phyloP scores from a whole-genome alignment of 2,329 filamentous ascomycete species.

The Dendrostoma leiphaemia region DNA sequence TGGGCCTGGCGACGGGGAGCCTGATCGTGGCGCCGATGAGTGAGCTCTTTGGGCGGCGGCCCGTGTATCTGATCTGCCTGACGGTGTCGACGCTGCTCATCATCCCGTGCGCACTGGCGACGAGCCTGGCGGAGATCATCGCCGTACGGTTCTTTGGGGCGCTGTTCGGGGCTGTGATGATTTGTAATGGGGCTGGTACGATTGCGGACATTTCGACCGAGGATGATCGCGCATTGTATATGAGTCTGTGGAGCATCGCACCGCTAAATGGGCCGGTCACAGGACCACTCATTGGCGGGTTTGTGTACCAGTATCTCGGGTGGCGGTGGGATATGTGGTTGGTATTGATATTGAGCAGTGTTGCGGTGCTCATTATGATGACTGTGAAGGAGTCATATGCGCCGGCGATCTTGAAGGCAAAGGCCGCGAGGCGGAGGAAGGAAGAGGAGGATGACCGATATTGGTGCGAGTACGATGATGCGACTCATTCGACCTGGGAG shows the following conservation, averaged over 20 bases:
- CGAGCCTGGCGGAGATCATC: conserved; percentile 62
- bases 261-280: conserved; percentile 72
- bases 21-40: conserved; percentile 71
- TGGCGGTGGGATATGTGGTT: conserved; percentile 92
- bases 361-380: conserved; percentile 56
- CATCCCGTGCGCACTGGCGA: conserved; percentile 67
- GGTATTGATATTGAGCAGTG: conserved; percentile 67
- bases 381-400: conserved; percentile 74
- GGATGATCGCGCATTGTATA: conserved; percentile 76
- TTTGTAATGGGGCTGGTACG: conserved; percentile 79
- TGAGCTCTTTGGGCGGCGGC: conserved; percentile 63
- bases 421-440: conserved; percentile 62
- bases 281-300: conserved; percentile 72
- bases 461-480: conserved; percentile 78
- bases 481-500: conserved; percentile 56
- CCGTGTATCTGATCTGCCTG: conserved; percentile 65
- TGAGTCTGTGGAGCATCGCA: conserved; percentile 80
- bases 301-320: conserved; percentile 72
- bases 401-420: conserved; percentile 66
- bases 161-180: conserved; percentile 62
- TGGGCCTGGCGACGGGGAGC: conserved; percentile 67
- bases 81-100: conserved; percentile 62
- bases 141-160: conserved; percentile 66
- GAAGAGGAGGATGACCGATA: conserved; percentile 69
- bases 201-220: conserved; percentile 81